Conservation (phyloP, 139 green algal species). For the Chlorella sp. region DNA sequence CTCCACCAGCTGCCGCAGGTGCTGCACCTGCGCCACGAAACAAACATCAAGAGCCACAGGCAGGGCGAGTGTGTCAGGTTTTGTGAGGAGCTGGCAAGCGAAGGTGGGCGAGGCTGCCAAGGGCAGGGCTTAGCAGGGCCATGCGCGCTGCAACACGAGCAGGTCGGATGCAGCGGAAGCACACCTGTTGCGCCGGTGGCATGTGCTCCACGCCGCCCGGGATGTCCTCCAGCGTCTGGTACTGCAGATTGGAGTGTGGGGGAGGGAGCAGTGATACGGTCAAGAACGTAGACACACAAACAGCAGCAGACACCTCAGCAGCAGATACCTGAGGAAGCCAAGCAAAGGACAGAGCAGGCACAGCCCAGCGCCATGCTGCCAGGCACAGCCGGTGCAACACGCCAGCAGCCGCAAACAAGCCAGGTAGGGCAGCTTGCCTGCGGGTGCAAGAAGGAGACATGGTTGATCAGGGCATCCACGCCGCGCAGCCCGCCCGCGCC, state of each 20-base stretch:
- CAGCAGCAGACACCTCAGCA: neutral
- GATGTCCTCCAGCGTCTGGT: slow-evolving; percentile 44
- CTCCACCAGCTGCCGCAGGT: slow-evolving; percentile 42
- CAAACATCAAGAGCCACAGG: too few relatives aligned
- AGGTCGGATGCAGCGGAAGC: neutral
- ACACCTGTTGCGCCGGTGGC: slow-evolving; percentile 33
- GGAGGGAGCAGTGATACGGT: too few relatives aligned
- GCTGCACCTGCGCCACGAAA: slow-evolving; percentile 19
- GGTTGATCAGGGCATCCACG: slow-evolving; percentile 45
- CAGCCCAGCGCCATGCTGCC: too few relatives aligned
- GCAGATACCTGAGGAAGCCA: too few relatives aligned
- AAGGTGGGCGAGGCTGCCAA: too few relatives aligned
- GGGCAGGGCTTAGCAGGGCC: too few relatives aligned
- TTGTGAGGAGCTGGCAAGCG: too few relatives aligned
- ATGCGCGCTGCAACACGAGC: too few relatives aligned
- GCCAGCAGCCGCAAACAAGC: neutral
- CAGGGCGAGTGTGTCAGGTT: too few relatives aligned
- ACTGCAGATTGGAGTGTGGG: neutral
- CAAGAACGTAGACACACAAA: too few relatives aligned
- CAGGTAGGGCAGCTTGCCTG: neutral
- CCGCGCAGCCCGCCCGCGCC: slow-evolving; percentile 12
- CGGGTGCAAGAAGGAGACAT: slow-evolving; percentile 50
- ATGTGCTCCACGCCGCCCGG: slow-evolving; percentile 34
- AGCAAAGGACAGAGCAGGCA: too few relatives aligned
- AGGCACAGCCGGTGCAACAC: too few relatives aligned